phyloP scores from a whole-genome alignment of 805 yeast genomes.

The Wickerhamiella galacta region DNA sequence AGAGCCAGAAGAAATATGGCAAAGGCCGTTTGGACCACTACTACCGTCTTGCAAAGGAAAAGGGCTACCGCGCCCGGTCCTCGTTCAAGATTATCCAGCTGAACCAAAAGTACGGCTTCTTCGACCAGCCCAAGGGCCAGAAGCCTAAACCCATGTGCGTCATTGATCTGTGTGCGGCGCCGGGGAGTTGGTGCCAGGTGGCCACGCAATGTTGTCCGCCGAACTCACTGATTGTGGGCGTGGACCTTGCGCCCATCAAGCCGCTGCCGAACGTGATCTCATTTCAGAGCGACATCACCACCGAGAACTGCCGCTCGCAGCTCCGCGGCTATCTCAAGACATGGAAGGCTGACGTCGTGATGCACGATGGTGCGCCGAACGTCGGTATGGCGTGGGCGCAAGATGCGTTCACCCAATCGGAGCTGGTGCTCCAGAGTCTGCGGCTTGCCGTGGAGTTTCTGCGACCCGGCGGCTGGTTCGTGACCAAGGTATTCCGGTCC shows the following conservation, averaged over 20 bases:
- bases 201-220: slow-evolving; percentile 88
- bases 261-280: slow-evolving; percentile 90
- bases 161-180: slow-evolving; percentile 95
- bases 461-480: slow-evolving; percentile 82
- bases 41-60: slow-evolving; percentile 91
- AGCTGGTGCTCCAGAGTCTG: slow-evolving; percentile 82
- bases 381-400: slow-evolving; percentile 99
- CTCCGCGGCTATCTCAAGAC: slow-evolving; percentile 93
- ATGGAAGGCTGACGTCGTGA: slow-evolving; percentile 95
- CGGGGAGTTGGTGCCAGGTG: slow-evolving; percentile 99
- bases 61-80: slow-evolving; percentile 97
- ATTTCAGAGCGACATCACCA: slow-evolving; percentile 92
- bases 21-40: slow-evolving; percentile 98
- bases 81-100: slow-evolving; percentile 90
- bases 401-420: slow-evolving; percentile 97
- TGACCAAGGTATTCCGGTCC: slow-evolving; percentile 95
- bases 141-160: slow-evolving; percentile 50
- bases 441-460: slow-evolving; percentile 88
- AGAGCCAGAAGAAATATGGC: slow-evolving; percentile 83
- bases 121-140: slow-evolving; percentile 59
- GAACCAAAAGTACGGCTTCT: slow-evolving; percentile 92
- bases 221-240: slow-evolving; percentile 88
- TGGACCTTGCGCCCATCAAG: slow-evolving; percentile 95
- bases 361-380: slow-evolving; percentile 99
- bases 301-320: slow-evolving; percentile 92